A percentile compares a stretch with the other conserved stretches of the same genome.
These are phyloP conservation scores for Cercospora sp. DNA, from an alignment of 2,329 filamentous ascomycete genomes.

Conservation along the genomic window DNA sequence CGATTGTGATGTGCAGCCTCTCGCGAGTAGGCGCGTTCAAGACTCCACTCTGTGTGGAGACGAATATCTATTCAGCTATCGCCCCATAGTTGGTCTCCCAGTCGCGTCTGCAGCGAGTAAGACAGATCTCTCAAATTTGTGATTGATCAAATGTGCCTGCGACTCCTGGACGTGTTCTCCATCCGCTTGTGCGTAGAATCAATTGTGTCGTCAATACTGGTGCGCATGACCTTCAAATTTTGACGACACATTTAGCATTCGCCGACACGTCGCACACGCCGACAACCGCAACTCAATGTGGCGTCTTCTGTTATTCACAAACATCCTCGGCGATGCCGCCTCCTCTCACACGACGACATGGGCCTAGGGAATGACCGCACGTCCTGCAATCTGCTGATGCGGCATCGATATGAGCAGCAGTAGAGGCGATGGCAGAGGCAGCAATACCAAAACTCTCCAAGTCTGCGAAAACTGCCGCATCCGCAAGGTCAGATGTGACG, in stretches of 20 bases:
- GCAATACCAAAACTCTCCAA: conserved; percentile 44
- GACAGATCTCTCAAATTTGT: background rate
- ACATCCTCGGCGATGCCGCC: background rate
- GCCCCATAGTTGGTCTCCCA: background rate
- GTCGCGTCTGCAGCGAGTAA: background rate
- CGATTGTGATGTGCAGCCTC: background rate
- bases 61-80: too few species aligned
- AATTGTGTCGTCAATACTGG: background rate
- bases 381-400: background rate
- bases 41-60: too few species aligned
- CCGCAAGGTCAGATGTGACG: conserved; percentile 23
- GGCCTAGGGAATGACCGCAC: background rate
- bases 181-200: background rate
- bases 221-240: background rate
- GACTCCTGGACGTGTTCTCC: background rate
- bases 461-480: conserved; percentile 25
- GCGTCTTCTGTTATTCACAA: background rate
- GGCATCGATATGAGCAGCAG: conserved; percentile 18
- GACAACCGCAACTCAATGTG: background rate
- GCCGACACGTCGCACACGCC: background rate
- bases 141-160: background rate
- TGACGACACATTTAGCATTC: background rate
- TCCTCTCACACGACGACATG: background rate
- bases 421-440: conserved; percentile 23
- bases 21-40: too few species aligned